Base-by-base conservation (phyloP, 345 rosid species). In the Ricinus communis region DNA sequence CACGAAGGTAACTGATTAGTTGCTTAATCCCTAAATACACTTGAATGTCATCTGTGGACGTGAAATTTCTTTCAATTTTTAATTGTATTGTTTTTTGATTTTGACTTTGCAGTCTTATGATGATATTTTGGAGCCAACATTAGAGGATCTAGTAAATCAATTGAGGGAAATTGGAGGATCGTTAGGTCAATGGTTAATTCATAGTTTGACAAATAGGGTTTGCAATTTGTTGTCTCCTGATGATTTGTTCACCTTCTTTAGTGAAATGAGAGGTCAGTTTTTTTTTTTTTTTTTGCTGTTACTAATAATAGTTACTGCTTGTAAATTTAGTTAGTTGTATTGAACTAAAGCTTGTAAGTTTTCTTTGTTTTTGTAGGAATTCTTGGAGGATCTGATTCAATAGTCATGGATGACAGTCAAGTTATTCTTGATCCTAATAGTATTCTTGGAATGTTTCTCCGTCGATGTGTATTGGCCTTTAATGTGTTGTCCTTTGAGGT, bases 401-500 rank as follows among this genome's bases (percentile, higher is more conserved):
- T 84, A 57, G 77, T 75, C 30, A 72, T 86, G 58, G 97, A 90
- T 58, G 97, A 89, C 68, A 96, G 84, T 62, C 98, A 92, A 77
- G 85, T 86, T 71, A 77, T 87, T 68, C 83, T 95, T 88, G 99
- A 95, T 62, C 91, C 94, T 4, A 95, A 74, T 66, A 89, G 97
- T 80, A 85, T 71, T 69, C 80, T 95, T 73, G 99, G 98, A 72
- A 79, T 90, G 86, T 95, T 89, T 84, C 84, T 92, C 51, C 96
- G 98, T 16, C 99, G 91, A 24, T 90, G 98, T 78, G 65, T 92
- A 59, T 88, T 92, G 74, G 86, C 98, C 66, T 92, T 92, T 76
- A 92, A 89, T 73, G 69, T 85, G 41, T 77, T 95, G 52, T 83
- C 89, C 2, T 95, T 92, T 60, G 99, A 92, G 96, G 99, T 95